A percentile compares a stretch with the other conserved stretches of the same genome.
Evolutionary conservation across 805 yeast species (phyloP).

Genomic region (Starmerella bombi): DNA sequence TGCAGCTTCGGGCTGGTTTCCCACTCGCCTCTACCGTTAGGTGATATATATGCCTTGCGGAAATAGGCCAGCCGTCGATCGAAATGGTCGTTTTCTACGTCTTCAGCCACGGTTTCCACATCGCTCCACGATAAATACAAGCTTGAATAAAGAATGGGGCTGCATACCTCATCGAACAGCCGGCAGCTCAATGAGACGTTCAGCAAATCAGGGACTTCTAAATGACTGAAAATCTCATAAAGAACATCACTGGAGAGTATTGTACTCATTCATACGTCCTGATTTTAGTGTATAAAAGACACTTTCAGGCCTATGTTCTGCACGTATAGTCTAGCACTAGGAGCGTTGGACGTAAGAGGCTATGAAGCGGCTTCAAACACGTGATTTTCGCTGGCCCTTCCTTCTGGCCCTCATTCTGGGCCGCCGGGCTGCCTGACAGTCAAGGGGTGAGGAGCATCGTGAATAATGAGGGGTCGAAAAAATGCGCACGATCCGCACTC

Average conservation of each 20-base stretch:
- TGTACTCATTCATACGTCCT: background rate
- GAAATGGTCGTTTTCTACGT: background rate
- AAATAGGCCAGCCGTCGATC: background rate
- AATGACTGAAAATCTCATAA: background rate
- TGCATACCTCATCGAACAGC: conserved; percentile 4
- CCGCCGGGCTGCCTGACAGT: too few relatives aligned
- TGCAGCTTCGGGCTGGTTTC: conserved; percentile 10
- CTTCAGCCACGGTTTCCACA: background rate
- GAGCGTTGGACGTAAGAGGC: too few relatives aligned
- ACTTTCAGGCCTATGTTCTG: too few relatives aligned
- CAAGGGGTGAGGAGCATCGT: too few relatives aligned
- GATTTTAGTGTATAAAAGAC: too few relatives aligned
- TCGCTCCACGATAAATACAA: conserved; percentile 11
- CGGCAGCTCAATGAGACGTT: conserved; percentile 8
- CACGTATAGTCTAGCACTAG: too few relatives aligned
- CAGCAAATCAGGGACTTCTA: conserved; percentile 4
- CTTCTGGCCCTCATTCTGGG: too few relatives aligned
- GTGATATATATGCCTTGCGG: background rate
- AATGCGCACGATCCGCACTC: too few relatives aligned
- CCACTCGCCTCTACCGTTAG: conserved; percentile 19
- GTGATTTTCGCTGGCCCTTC: too few relatives aligned
- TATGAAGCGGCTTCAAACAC: too few relatives aligned
- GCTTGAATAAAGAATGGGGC: conserved; percentile 3
- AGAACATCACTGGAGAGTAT: conserved; percentile 6
- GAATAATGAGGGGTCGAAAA: too few relatives aligned